A percentile compares a stretch with the other conserved stretches of the same genome.
Evolutionary conservation across 805 yeast species (phyloP).

Genomic region (Wickerhamiella alocasiicola): DNA sequence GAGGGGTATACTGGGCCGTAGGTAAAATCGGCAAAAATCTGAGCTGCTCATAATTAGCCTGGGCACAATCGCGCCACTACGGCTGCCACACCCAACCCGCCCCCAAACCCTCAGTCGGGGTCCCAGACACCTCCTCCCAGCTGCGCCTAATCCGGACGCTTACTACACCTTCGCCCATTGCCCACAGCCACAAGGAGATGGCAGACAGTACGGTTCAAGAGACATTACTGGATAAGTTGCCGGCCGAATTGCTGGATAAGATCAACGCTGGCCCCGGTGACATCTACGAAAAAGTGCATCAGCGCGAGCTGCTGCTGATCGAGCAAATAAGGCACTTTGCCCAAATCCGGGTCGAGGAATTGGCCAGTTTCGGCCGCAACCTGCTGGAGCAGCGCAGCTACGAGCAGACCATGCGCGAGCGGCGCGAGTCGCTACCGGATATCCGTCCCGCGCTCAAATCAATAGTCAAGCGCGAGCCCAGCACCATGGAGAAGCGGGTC

Average conservation of each 20-base stretch:
- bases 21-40: no score
- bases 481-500: constrained; percentile 18
- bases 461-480: constrained; percentile 20
- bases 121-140: neutral
- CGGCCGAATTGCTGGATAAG: constrained; percentile 11
- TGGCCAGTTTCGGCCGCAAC: constrained; percentile 14
- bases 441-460: constrained; percentile 16
- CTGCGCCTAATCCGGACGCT: no score
- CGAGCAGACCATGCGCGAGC: neutral
- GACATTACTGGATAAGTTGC: constrained; percentile 2
- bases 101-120: no score
- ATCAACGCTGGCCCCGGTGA: constrained; percentile 13
- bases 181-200: no score
- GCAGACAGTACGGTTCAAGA: constrained; percentile 9
- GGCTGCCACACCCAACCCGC: no score
- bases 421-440: neutral
- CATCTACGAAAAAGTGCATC: constrained; percentile 14
- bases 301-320: constrained; percentile 13
- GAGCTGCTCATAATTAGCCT: no score
- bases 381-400: constrained; percentile 11
- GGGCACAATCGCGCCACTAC: no score
- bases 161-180: no score
- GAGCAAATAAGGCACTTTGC: constrained; percentile 15
- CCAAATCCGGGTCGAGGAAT: constrained; percentile 15
- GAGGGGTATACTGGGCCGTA: no score